Conservation (phyloP, 1,284 basidiomycete genomes). For the Microbotryum silenes-acaulis region DNA sequence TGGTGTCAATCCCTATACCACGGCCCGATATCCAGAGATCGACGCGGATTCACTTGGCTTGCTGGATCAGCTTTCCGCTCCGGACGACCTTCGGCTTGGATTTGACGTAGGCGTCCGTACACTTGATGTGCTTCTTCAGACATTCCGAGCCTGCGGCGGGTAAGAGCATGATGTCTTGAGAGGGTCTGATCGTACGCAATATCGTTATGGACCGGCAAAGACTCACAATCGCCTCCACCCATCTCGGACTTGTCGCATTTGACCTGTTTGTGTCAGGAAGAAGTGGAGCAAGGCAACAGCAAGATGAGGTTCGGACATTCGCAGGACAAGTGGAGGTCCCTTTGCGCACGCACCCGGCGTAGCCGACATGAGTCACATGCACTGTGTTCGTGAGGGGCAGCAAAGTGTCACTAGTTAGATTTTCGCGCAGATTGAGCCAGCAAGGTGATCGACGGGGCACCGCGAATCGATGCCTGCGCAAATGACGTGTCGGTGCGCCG, state of each 20-base stretch:
- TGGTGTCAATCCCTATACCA: neutral
- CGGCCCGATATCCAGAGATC: neutral
- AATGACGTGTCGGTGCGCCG: too few relatives aligned
- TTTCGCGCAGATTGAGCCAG: too few relatives aligned
- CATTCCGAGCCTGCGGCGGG: too few relatives aligned
- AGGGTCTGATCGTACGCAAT: neutral
- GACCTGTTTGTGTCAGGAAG: conserved; percentile 9
- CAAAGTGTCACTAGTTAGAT: neutral
- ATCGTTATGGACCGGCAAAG: neutral
- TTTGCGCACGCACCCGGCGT: neutral
- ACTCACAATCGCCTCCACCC: conserved; percentile 21
- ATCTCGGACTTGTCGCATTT: conserved; percentile 25
- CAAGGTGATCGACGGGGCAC: too few relatives aligned
- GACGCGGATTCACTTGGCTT: conserved; percentile 22
- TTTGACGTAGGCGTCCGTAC: conserved; percentile 26
- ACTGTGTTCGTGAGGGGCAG: neutral
- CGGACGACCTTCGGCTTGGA: conserved; percentile 27
- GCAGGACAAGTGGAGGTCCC: neutral
- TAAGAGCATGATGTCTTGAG: neutral
- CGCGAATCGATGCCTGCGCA: too few relatives aligned
- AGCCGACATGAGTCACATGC: conserved; percentile 9
- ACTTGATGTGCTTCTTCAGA: conserved; percentile 4
- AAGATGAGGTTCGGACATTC: neutral
- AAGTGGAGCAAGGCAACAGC: conserved; percentile 1
- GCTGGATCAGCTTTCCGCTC: conserved; percentile 24